Evolutionary conservation across 805 yeast genomes (phyloP), one percentile per base, ranked within the genome.

Genomic region (Kuraishia hungarica): DNA sequence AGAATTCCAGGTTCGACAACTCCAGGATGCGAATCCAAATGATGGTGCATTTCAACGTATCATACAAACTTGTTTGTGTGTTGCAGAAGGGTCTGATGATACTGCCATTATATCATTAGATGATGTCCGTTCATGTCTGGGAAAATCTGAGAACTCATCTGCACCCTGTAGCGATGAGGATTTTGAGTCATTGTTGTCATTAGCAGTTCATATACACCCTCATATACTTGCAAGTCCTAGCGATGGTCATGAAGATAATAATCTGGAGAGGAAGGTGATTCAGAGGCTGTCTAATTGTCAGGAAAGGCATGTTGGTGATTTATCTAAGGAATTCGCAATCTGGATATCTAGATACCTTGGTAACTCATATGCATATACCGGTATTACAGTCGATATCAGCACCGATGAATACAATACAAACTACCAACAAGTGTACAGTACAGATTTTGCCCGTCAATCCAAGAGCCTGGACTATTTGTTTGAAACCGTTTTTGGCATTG

Each of bases 321-420:
- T 28, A 11, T 50, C 52, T 11, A 28, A 29, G 15, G 20, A n/a
- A 10, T 50, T 50, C n/a, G 43, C 17, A 3, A 13, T 50, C 19
- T 50, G 52, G 52, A 29, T 50, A n/a, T 28, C 28, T 13, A 26
- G 26, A 11, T n/a, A 19, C 19, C 17, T 50, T 13, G 52, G 52
- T 26, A 7, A 26, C 21, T n/a, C 26, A 10, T 50, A 29, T 22
- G 24, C 24, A 10, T 21, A 5, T 4, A 47, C 49, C 4, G 49
- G 49, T 4, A 47, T 7, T 64, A 62, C 15, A 48, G 54, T 4
- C 10, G 39, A 1, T 26, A 23, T 1, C 1, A 60, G 0, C 43
- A 47, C 49, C 5, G 21, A 22, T 65, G 49, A 47, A 19, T 47
- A 17, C 22, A 17, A 5, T 4, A 8, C 43, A 35, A 13, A 35